Base-by-base conservation (phyloP, 495 filamentous ascomycete genomes). In the Xylaria bambusicola region DNA sequence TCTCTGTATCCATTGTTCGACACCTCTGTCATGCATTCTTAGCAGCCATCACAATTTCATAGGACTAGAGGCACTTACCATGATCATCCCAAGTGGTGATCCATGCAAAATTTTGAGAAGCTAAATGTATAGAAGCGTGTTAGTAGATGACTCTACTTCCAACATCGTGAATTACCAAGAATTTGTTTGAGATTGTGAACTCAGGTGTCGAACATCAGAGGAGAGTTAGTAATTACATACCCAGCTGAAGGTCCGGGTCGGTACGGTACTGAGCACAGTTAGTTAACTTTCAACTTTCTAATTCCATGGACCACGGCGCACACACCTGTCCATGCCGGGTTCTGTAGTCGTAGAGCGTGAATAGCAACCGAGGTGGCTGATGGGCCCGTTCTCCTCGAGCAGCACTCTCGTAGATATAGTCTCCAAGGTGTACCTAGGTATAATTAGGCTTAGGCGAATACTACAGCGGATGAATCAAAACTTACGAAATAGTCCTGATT, bases 71-170 rank as follows among this genome's bases (percentile, higher is more conserved):
- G 18, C 18, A 48, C 64, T 8, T 60, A 70, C 64, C 86, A 66
- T 88, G 86, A 62, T 88, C 86, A 67, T 88, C 86, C 86, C 86
- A 89, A 9, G 86, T 84, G 4, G 84, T 73, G 56, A 89, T 88
- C 86, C 86, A 88, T 13, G 86, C 77, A 59, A 84, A 88, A 26
- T 77, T 73, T 60, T 82, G 77, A 66, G 86, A 80, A 50, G 72
- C 29, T 33, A 10, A 5, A 10, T 33, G 29, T 5, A 10, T 33
- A n/a, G n/a, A n/a, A n/a, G n/a, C n/a, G n/a, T 33, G 29, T 33
- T 33, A 33, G 29, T 33, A 5, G 5, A 33, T n/a, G 29, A 10
- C 10, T 33, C 29, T 10, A 33, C 5, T 5, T 33, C 10, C 29
- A 33, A 10, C 29, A 33, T 33, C 29, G 29, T 33, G n/a, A n/a